Base-by-base conservation (phyloP, 805 yeast species). In the Candida quercuum region DNA sequence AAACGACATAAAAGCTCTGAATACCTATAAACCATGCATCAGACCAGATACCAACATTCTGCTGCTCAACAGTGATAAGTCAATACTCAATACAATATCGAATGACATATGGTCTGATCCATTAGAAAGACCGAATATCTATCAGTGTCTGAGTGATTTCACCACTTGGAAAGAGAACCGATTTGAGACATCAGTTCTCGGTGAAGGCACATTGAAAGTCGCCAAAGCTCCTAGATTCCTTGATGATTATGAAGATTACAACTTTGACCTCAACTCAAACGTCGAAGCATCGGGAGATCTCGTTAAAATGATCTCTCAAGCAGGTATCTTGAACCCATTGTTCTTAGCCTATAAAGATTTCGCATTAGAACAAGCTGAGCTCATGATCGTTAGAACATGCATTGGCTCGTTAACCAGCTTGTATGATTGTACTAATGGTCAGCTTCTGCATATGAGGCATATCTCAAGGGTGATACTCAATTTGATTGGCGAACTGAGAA, bases 31-130 rank as follows among this genome's bases (percentile, higher is more conserved):
- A 38, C 37, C 38, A 31, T 46, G 49, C 33, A 19, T 52, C 25
- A 34, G 66, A 35, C 56, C 65, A 13, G 52, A 63, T 3, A 71
- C 89, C 1, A 78, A 76, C 39, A 57, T 88, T 3, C 46, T 89
- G 32, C 57, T 89, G 17, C 49, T 89, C 13, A 58, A 65, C n/a
- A 94, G 86, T 39, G 86, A 86, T 54, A 91, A 88, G 67, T 76
- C 29, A 55, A 71, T 8, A 74, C 72, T 11, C 57, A 63, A 39
- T 23, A 35, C 34, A 5, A 48, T 86, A 10, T 55, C 64, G n/a
- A 54, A 60, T 2, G 48, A 55, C 10, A 58, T 76, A 7, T 85
- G 91, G 88, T 76, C 76, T 4, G 50, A 59, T 3, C 36, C 42
- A 2, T 48, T 45, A 0, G 31, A 43, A 1, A 56, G 76, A 37